Evolutionary conservation across 768 basidiomycete genomes (phyloP), one percentile per base, ranked within the genome.

Genomic region (Candolleomyces aberdarensis): DNA sequence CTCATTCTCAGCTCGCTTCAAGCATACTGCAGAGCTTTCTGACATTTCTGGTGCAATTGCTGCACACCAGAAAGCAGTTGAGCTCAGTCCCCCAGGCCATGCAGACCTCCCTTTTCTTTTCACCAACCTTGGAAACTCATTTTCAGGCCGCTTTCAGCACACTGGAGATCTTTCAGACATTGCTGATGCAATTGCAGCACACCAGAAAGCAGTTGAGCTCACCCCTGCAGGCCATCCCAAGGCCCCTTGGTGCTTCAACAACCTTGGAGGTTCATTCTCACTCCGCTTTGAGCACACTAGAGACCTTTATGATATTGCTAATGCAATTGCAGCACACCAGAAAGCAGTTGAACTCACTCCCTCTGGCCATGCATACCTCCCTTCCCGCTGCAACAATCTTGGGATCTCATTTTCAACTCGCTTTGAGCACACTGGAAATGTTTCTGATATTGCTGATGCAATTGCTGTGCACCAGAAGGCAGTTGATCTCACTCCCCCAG

Each of bases 1-100:
- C 54, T 66, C 59, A 1, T 58, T 72, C 22, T 26, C 19, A 1
- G 54, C 14, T 29, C 67, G 67, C 17, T 76, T 70, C 60, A 62
- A 63, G 36, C 29, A 64, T 41, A 60, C 56, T 3, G 62, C 61
- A n/a, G 60, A 67, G 17, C 32, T 62, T 8, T 54, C 31, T n/a
- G 73, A 75, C 57, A 52, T 64, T 19, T n/a, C 41, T 36, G 26
- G 26, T 26, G 26, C 26, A 26, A 26, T 26, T 26, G 26, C 26
- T 26, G 26, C 26, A 26, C 26, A 26, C 26, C 26, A 26, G 3
- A 26, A 26, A 3, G 26, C 26, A 26, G 26, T 26, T 26, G 26
- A 26, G 26, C 26, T 26, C 26, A 26, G 2, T 26, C 26, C 26
- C 26, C 1, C 26, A 26, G 3, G 3, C 26, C 56, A 62, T 22